Percentiles rank a stretch among this genome's conserved stretches.
These are phyloP conservation scores for Alternaria arbusti DNA, from an alignment of 2,329 filamentous ascomycete genomes.

Conservation along the genomic window DNA sequence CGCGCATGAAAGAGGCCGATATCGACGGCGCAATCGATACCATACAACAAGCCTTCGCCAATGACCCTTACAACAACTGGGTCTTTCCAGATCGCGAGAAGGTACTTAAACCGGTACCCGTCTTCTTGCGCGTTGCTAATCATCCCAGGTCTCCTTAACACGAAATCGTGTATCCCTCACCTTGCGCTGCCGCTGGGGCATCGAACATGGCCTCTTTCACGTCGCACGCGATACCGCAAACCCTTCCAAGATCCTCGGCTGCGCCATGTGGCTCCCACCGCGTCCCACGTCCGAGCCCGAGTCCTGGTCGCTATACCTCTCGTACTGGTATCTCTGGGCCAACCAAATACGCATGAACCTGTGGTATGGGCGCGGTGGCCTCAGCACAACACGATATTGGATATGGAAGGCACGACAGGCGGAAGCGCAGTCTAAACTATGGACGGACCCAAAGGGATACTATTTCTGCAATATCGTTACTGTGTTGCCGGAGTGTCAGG, in stretches of 20 bases:
- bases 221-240: slow-evolving; percentile 67
- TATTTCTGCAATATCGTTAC: slow-evolving; percentile 81
- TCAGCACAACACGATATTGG: slow-evolving; percentile 72
- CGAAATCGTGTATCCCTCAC: slow-evolving; percentile 69
- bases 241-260: slow-evolving; percentile 65
- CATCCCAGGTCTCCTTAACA: slow-evolving; percentile 48
- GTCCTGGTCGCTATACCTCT: slow-evolving; percentile 68
- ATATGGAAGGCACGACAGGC: slow-evolving; percentile 74
- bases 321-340: slow-evolving; percentile 70
- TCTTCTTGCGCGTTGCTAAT: neutral
- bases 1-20: slow-evolving; percentile 62
- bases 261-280: slow-evolving; percentile 75
- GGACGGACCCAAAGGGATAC: slow-evolving; percentile 71
- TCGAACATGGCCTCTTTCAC: slow-evolving; percentile 72
- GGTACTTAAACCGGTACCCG: slow-evolving; percentile 44
- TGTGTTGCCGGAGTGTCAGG: slow-evolving; percentile 69
- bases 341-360: slow-evolving; percentile 72
- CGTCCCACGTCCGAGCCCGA: slow-evolving; percentile 55
- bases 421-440: slow-evolving; percentile 66
- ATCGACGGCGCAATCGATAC: slow-evolving; percentile 69
- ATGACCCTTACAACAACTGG: slow-evolving; percentile 72
- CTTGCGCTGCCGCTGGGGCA: slow-evolving; percentile 73
- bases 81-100: slow-evolving; percentile 65
- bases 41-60: slow-evolving; percentile 69
- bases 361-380: slow-evolving; percentile 70